Evolutionary conservation across 139 green algal genomes (phyloP).

Genomic region (Eudorina sp.): DNA sequence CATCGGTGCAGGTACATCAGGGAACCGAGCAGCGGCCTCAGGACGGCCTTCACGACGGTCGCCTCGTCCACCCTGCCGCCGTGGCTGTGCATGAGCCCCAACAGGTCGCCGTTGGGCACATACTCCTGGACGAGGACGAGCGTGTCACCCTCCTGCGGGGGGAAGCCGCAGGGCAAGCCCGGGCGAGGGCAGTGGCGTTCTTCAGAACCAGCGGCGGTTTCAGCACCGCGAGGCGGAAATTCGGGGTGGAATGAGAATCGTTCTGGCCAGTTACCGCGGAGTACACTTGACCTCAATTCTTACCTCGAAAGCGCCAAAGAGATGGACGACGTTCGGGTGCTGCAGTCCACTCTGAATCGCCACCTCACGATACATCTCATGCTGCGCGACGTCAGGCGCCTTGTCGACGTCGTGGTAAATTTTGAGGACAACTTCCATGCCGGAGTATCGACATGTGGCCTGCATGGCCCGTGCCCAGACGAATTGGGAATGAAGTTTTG

Average conservation of each 20-base stretch:
- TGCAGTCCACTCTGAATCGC: slow-evolving; percentile 55
- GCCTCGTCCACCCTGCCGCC: slow-evolving; percentile 52
- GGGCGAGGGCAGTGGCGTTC: too few species aligned
- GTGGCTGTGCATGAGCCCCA: slow-evolving; percentile 42
- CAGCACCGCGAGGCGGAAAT: too few species aligned
- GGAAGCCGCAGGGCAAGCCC: too few species aligned
- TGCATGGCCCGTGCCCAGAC: neutral
- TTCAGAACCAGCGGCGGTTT: too few species aligned
- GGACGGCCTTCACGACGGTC: slow-evolving; percentile 42
- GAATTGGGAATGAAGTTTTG: neutral
- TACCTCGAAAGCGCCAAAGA: slow-evolving; percentile 60
- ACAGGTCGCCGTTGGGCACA: slow-evolving; percentile 54
- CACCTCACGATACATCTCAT: slow-evolving; percentile 63
- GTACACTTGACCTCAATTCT: neutral
- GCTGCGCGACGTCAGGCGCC: slow-evolving; percentile 32
- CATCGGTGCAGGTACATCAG: slow-evolving; percentile 49
- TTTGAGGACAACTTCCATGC: slow-evolving; percentile 51
- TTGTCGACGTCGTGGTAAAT: slow-evolving; percentile 43
- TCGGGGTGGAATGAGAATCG: too few species aligned
- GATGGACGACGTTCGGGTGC: slow-evolving; percentile 58
- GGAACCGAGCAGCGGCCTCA: slow-evolving; percentile 58
- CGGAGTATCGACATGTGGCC: slow-evolving; percentile 24
- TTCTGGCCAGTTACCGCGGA: neutral
- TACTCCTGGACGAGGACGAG: slow-evolving; percentile 62
- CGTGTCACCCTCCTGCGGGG: slow-evolving; percentile 51